phyloP scores from a whole-genome alignment of 2,329 filamentous ascomycete genomes.

The Neonectria faginata region DNA sequence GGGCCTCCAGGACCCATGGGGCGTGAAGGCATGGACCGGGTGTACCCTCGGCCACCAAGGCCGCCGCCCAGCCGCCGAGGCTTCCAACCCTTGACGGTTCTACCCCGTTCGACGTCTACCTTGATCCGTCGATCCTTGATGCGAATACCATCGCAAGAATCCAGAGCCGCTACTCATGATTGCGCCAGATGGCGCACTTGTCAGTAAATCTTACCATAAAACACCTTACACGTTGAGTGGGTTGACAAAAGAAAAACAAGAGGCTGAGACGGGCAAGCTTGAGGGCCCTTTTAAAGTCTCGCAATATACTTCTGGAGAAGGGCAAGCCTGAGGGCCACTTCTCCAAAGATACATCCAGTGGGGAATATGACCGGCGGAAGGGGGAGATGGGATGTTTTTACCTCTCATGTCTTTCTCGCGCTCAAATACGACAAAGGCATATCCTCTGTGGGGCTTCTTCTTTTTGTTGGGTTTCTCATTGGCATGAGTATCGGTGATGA shows the following conservation, averaged over 20 bases:
- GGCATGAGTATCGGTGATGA: constrained; percentile 81
- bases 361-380: constrained; percentile 44
- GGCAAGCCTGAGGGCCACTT: constrained; percentile 59
- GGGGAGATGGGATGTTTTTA: constrained; percentile 66
- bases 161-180: constrained; percentile 85
- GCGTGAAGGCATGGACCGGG: constrained; percentile 79
- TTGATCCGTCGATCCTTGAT: constrained; percentile 94
- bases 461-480: constrained; percentile 79
- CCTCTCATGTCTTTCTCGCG: constrained; percentile 99
- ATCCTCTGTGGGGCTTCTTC: constrained; percentile 86
- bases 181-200: constrained; percentile 70
- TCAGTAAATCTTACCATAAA: constrained; percentile 75
- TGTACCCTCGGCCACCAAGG: constrained; percentile 92
- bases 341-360: constrained; percentile 47
- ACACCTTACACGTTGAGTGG: constrained; percentile 40
- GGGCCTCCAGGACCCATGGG: constrained; percentile 73
- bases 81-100: constrained; percentile 93
- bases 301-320: constrained; percentile 54
- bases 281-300: constrained; percentile 64
- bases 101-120: constrained; percentile 95
- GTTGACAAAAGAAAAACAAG: constrained; percentile 44
- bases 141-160: constrained; percentile 83
- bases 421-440: constrained; percentile 97
- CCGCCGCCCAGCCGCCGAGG: constrained; percentile 92
- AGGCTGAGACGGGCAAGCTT: constrained; percentile 66